Evolutionary conservation across 768 basidiomycete genomes (phyloP).

Genomic region (Pulveroboletus ravenelii): DNA sequence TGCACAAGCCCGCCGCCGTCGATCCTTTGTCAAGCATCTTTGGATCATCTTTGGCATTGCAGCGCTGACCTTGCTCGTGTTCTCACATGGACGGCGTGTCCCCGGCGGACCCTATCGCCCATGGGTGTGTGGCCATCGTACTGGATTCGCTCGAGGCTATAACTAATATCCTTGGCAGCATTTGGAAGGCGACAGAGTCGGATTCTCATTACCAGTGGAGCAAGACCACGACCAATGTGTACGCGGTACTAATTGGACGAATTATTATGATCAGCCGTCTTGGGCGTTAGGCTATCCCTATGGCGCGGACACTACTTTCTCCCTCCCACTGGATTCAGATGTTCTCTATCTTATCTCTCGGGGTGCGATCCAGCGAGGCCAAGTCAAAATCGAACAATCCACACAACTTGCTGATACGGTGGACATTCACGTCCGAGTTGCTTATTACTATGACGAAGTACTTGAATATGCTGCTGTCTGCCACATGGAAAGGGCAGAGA

Average conservation of each 20-base stretch:
- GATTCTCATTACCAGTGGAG: not conserved
- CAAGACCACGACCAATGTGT: conserved; percentile 12
- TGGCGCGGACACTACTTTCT: conserved; percentile 25
- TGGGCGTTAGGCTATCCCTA: conserved; percentile 20
- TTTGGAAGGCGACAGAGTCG: not conserved
- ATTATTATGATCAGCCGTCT: conserved; percentile 19
- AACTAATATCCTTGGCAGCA: conserved; percentile 7
- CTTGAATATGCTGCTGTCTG: conserved; percentile 29
- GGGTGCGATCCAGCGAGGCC: conserved; percentile 26
- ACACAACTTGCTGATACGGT: conserved; percentile 24
- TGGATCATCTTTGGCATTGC: conserved; percentile 4
- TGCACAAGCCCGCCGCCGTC: not conserved
- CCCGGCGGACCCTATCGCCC: not conserved
- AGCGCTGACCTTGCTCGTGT: conserved; percentile 12
- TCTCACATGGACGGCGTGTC: conserved; percentile 4
- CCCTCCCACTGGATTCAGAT: conserved; percentile 30
- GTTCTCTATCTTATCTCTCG: conserved; percentile 28
- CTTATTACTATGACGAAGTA: conserved; percentile 13
- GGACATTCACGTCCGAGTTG: conserved; percentile 26
- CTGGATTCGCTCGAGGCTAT: not conserved
- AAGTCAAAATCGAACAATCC: conserved; percentile 29
- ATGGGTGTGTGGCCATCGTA: conserved; percentile 6
- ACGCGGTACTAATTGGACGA: conserved; percentile 18
- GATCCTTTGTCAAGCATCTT: conserved; percentile 8
- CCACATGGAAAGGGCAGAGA: conserved; percentile 20